Evolutionary conservation across 176 grass and related monocot species (phyloP).

Genomic region (Chrysopogon serrulatus): DNA sequence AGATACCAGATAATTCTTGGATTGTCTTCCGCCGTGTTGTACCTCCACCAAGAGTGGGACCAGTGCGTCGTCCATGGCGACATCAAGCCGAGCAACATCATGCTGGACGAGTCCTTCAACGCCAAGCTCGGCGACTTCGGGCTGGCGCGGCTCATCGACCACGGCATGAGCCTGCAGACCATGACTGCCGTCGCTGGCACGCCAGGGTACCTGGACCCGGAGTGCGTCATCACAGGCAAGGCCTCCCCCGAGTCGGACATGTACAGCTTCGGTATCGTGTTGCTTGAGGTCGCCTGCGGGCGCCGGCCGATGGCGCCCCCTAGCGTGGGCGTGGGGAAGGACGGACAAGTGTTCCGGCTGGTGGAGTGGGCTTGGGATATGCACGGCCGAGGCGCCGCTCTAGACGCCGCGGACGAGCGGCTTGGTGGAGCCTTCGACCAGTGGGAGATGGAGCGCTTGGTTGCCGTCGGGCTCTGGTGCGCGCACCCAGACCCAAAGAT

Average conservation of each 20-base stretch:
- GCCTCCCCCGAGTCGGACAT: conserved; percentile 49
- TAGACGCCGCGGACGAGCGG: conserved; percentile 9
- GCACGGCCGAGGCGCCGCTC: conserved; percentile 10
- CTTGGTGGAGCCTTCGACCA: not conserved
- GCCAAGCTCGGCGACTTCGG: conserved; percentile 50
- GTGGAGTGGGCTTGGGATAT: conserved; percentile 19
- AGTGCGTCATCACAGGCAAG: conserved; percentile 20
- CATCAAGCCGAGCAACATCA: conserved; percentile 38
- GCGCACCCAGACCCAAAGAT: conserved; percentile 37
- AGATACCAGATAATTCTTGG: conserved; percentile 27
- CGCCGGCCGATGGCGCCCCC: not conserved
- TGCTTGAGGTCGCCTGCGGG: conserved; percentile 60
- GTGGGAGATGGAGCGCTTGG: conserved; percentile 35
- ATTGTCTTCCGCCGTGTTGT: not conserved
- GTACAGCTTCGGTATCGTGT: conserved; percentile 85
- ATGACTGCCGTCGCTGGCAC: conserved; percentile 29
- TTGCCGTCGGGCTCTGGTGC: conserved; percentile 52
- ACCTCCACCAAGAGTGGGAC: conserved; percentile 34
- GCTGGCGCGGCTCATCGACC: conserved; percentile 28
- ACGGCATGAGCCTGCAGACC: conserved; percentile 24
- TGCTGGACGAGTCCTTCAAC: conserved; percentile 29
- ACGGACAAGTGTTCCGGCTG: conserved; percentile 11
- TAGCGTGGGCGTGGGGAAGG: not conserved
- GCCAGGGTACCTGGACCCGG: conserved; percentile 11
- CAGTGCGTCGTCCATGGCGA: conserved; percentile 37